Conservation (phyloP, 768 basidiomycete species). For the Strobilomyces echinocephalus region DNA sequence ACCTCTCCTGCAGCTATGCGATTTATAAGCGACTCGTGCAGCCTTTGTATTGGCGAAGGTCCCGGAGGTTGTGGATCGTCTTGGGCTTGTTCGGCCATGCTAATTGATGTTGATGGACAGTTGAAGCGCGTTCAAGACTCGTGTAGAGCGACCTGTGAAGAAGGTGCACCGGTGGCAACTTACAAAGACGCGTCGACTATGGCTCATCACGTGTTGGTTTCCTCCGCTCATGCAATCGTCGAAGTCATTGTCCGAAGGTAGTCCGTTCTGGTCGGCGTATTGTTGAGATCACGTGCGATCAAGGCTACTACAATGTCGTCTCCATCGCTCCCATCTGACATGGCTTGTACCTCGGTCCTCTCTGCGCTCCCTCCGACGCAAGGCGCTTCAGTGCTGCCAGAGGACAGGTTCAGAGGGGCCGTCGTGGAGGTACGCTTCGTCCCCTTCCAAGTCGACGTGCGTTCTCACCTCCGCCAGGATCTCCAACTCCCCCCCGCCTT, state of each 20-base stretch:
- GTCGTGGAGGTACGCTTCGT: conserved; percentile 71
- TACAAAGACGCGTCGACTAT: no score
- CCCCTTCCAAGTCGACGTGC: background rate
- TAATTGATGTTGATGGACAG: background rate
- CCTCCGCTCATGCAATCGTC: no score
- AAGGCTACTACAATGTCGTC: no score
- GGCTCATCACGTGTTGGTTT: background rate
- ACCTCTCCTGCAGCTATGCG: conserved; percentile 84
- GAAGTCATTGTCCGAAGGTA: no score
- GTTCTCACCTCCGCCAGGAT: conserved; percentile 33
- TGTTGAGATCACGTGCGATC: no score
- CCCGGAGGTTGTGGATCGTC: conserved; percentile 29
- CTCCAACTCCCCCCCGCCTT: conserved; percentile 86
- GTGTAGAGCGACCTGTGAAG: background rate
- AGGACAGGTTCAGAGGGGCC: conserved; percentile 76
- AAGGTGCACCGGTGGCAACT: no score
- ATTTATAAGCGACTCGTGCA: conserved; percentile 83
- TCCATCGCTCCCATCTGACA: no score
- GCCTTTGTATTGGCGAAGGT: conserved; percentile 65
- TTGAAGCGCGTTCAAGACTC: background rate
- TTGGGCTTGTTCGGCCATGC: conserved; percentile 11
- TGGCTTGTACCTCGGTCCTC: background rate
- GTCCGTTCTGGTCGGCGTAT: no score
- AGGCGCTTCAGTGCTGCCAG: conserved; percentile 8
- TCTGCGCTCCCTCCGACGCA: background rate